Evolutionary conservation across 345 rosid genomes (phyloP).

Genomic region (Alliaria petiolata): DNA sequence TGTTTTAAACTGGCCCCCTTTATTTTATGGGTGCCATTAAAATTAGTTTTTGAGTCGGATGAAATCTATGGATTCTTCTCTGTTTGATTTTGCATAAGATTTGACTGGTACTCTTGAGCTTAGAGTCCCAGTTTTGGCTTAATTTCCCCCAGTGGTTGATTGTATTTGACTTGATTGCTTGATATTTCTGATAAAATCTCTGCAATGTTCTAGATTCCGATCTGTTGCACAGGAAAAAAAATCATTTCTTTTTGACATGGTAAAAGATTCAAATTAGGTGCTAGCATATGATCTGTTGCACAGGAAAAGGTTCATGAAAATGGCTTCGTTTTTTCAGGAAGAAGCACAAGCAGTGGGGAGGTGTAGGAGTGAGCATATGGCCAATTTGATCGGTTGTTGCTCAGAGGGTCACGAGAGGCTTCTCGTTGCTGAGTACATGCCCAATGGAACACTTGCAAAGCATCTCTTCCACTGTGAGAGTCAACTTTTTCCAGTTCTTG

Average conservation of each 20-base stretch:
- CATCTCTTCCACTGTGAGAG: constrained; percentile 91
- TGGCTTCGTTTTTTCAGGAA: constrained; percentile 43
- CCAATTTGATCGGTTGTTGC: constrained; percentile 88
- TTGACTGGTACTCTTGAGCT: background rate
- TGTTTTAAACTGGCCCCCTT: background rate
- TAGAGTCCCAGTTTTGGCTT: background rate
- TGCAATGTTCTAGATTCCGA: constrained; percentile 3
- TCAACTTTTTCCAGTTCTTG: background rate
- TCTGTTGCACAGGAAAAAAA: background rate
- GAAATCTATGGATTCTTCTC: background rate
- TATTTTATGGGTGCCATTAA: background rate
- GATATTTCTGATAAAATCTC: too few species aligned
- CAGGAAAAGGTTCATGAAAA: background rate
- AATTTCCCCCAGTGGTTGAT: background rate
- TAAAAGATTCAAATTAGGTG: background rate
- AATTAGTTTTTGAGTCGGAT: background rate
- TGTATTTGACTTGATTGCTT: background rate
- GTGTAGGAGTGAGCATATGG: constrained; percentile 83
- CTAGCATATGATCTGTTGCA: background rate
- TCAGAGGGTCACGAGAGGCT: constrained; percentile 83
- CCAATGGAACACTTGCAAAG: constrained; percentile 89
- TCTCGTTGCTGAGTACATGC: constrained; percentile 89
- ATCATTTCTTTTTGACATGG: background rate
- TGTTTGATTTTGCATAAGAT: background rate
- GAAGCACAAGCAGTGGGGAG: constrained; percentile 87